These are phyloP conservation scores for Fusarium sp. DNA, from an alignment of 2,329 filamentous ascomycete genomes.

Conservation along the genomic window DNA sequence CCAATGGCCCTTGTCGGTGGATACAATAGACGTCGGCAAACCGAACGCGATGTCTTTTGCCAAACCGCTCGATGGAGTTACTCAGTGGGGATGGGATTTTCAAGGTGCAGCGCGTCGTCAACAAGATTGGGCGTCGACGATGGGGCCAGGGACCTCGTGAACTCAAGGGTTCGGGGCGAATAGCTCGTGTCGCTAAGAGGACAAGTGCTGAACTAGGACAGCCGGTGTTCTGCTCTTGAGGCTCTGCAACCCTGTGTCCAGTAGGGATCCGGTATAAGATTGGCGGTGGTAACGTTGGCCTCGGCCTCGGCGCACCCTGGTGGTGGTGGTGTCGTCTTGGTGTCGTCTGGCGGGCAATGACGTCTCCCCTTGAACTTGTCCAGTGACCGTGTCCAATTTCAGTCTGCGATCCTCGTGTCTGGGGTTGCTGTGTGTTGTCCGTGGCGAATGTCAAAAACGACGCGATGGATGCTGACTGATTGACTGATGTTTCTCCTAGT, in stretches of 20 bases:
- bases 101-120: constrained; percentile 13
- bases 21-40: constrained; percentile 7
- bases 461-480: constrained; percentile 7
- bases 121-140: constrained; percentile 27
- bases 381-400: constrained; percentile 15
- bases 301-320: constrained; percentile 9
- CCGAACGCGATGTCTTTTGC: constrained; percentile 7
- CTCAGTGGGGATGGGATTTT: constrained; percentile 24
- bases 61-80: not conserved
- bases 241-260: constrained; percentile 38
- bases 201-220: constrained; percentile 29
- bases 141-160: constrained; percentile 34
- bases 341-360: constrained; percentile 36
- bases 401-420: constrained; percentile 20
- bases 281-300: constrained; percentile 29
- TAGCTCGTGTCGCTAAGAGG: constrained; percentile 13
- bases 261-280: constrained; percentile 3
- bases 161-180: constrained; percentile 25
- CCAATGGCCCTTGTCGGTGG: constrained; percentile 19
- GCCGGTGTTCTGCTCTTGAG: constrained; percentile 33
- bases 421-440: constrained; percentile 19
- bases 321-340: constrained; percentile 17
- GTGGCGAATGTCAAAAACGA: constrained; percentile 30
- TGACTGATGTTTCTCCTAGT: constrained; percentile 9
- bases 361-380: constrained; percentile 29